phyloP scores from a whole-genome alignment of 2,329 filamentous ascomycete species.

The Sclerotinia trifoliorum region DNA sequence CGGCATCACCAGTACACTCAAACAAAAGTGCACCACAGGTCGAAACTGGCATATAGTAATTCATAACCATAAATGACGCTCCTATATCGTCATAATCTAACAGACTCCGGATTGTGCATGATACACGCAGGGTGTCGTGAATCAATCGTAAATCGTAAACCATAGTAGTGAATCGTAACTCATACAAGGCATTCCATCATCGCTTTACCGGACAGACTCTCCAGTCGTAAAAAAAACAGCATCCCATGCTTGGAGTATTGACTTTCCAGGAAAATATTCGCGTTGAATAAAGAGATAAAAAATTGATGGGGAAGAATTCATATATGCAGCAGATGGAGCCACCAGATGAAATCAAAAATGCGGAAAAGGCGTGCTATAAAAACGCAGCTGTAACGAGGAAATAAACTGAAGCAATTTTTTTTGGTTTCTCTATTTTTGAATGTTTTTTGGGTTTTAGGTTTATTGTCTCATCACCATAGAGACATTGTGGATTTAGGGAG shows the following conservation, averaged over 20 bases:
- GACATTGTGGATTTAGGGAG: too few relatives aligned
- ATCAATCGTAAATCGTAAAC: too few relatives aligned
- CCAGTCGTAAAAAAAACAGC: background rate
- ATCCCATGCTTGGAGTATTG: accelerated
- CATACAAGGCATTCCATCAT: background rate
- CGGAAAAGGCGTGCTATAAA: background rate
- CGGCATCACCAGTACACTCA: too few relatives aligned
- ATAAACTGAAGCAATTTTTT: background rate
- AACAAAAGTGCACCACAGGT: background rate
- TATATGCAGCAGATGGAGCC: background rate
- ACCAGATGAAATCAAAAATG: background rate
- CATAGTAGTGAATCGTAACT: background rate
- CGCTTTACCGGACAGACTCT: background rate
- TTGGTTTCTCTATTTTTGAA: background rate
- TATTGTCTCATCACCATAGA: background rate
- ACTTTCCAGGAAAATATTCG: too few relatives aligned
- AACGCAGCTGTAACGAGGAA: background rate
- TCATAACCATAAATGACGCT: background rate
- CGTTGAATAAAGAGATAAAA: background rate
- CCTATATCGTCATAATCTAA: background rate
- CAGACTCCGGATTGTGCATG: too few relatives aligned
- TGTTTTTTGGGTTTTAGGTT: background rate
- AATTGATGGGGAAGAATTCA: background rate
- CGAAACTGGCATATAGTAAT: background rate
- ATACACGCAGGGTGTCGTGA: background rate